phyloP scores from a whole-genome alignment of 768 basidiomycete species.

The Symmetrospora coprosmae region DNA sequence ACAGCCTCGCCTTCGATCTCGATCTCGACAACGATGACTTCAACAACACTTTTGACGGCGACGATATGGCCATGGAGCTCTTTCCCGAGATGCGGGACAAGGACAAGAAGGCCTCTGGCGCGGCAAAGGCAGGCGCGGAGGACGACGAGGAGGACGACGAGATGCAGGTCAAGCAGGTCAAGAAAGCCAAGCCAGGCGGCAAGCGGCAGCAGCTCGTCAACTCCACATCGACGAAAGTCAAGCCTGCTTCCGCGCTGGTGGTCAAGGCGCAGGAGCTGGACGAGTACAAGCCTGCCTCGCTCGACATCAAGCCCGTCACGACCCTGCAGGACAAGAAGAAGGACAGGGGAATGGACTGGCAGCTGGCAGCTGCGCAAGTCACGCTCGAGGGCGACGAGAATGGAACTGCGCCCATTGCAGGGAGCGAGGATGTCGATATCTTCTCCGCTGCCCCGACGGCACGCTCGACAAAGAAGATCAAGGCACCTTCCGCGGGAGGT shows the following conservation, averaged over 20 bases:
- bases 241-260: slow-evolving; percentile 15
- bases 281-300: slow-evolving; percentile 10
- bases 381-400: neutral
- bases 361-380: slow-evolving; percentile 28
- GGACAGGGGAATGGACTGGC: slow-evolving; percentile 31
- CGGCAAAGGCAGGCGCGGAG: slow-evolving; percentile 16
- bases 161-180: slow-evolving; percentile 28
- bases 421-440: slow-evolving; percentile 22
- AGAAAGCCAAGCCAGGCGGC: slow-evolving; percentile 22
- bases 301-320: neutral
- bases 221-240: slow-evolving; percentile 25
- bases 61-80: slow-evolving; percentile 10
- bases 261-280: neutral
- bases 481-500: slow-evolving; percentile 28
- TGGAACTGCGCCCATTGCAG: slow-evolving; percentile 39
- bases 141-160: slow-evolving; percentile 36
- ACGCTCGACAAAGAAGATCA: slow-evolving; percentile 11
- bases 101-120: neutral
- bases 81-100: slow-evolving; percentile 1
- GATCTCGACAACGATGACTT: neutral
- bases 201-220: slow-evolving; percentile 31
- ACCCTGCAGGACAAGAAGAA: slow-evolving; percentile 27
- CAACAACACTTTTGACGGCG: neutral
- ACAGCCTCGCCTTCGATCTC: too few species aligned
- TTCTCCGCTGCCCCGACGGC: neutral